Base-by-base conservation (phyloP, 1,284 basidiomycete genomes). In the Trametes polyzona region DNA sequence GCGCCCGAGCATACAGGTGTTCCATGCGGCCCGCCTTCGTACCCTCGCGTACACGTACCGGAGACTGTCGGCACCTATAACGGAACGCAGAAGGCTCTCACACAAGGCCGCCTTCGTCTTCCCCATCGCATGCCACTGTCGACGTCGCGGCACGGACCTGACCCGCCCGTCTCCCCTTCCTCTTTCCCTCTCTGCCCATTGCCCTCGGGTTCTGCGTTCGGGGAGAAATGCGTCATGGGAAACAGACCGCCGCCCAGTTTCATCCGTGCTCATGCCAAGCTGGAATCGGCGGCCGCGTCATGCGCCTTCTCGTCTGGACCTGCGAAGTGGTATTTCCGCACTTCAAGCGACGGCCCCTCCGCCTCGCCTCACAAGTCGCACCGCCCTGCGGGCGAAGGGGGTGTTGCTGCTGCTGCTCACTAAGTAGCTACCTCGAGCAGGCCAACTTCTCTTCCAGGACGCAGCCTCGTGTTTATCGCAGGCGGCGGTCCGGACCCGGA, bases 141-240 rank as follows among this genome's bases (percentile, higher is more conserved):
- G 11, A 17, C 19, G 23, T 17, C 30, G 36, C 39, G 39, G 53
- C 29, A 24, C 37, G 29, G 37, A 47, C 16, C 52, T 47, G 19
- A 35, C 16, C 37, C 29, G 37, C 24, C 11, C 24, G n/a, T n/a
- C n/a, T n/a, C n/a, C n/a, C n/a, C n/a, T n/a, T n/a, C n/a, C n/a
- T n/a, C n/a, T n/a, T n/a, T n/a, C n/a, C n/a, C n/a, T n/a, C n/a
- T n/a, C n/a, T n/a, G n/a, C n/a, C n/a, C n/a, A n/a, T n/a, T n/a
- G 14, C 24, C 24, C 7, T 14, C n/a, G 17, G 3, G 17, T 33
- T 14, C 23, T 40, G 10, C 37, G 39, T 26, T 48, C 53, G 46
- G 53, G 40, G 53, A 47, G 33, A 9, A 26, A 12, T 48, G 53
- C 53, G 46, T 55, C 46, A 55, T 55, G 53, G 46, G 53, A 47